Evolutionary conservation across 225 moss, liverwort and hornwort genomes (phyloP), one percentile per base, ranked within the genome.

Genomic region (Bryoerythrophyllum caledonicum): DNA sequence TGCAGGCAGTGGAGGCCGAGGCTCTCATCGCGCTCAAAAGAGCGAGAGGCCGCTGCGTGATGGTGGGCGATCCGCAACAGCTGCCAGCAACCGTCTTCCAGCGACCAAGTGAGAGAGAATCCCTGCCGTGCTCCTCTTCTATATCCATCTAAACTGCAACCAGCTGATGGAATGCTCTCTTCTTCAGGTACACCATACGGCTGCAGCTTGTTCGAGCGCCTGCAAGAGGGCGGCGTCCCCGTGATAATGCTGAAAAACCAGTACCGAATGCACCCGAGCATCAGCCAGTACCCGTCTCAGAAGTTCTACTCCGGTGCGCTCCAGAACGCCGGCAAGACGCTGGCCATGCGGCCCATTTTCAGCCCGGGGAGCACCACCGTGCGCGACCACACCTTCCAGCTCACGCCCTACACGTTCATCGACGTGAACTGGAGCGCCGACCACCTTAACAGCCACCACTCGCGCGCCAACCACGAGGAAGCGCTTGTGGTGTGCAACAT

Each of bases 211-310:
- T 88, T 93, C 68, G 88, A 91, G 66, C 84, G 93, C 48, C 81
- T 93, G 73, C 86, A 93, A 43, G 82, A 83, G 69, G 86, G 82
- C 27, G 93, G 91, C 25, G 46, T 76, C 2, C 86, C 84, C 54
- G 78, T 89, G 55, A 69, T 74, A 34, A 43, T 89, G 63, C 77
- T 91, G 70, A 86, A 75, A 32, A 82, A 78, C 16, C 93, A 91
- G 70, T 91, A 93, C 76, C 86, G 93, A n/a, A 93, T 93, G 93
- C 91, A 93, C 75, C 93, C 93, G 3, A 77, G 82, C 62, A 93
- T 93, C 44, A 86, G 89, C 6, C 54, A 71, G 13, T 93, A 81
- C 72, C 93, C 93, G 20, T 93, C 91, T 2, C 80, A 75, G 7
- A 70, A 76, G 41, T 93, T 93, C 57, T 93, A 93, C 49, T 65